Percentiles rank a stretch among this genome's conserved stretches.
Conservation (phyloP, 768 basidiomycete genomes). For the Termitomyces sp. region DNA sequence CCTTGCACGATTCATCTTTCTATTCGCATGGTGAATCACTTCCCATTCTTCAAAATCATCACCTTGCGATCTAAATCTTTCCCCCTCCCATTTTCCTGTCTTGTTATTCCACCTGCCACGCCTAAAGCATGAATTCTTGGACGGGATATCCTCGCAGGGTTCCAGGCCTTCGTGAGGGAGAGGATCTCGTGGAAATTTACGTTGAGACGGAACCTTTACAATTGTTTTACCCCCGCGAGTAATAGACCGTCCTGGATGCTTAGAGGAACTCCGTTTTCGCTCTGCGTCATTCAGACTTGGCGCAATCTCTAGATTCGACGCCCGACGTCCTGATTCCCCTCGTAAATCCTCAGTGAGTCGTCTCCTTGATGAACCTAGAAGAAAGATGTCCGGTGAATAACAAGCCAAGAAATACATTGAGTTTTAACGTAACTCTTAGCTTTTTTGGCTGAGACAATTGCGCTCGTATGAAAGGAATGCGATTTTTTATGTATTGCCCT, state of each 20-base stretch:
- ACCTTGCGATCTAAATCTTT: neutral
- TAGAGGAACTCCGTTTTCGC: neutral
- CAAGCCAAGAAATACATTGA: neutral
- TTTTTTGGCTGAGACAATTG: neutral
- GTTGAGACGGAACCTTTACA: neutral
- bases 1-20: neutral
- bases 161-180: constrained; percentile 8
- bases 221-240: neutral
- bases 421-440: constrained; percentile 1
- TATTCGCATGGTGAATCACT: too few relatives aligned
- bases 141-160: neutral
- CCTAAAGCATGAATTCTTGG: constrained; percentile 2
- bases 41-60: neutral
- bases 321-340: constrained; percentile 1
- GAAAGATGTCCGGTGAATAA: neutral
- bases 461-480: constrained; percentile 4
- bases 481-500: neutral
- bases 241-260: neutral
- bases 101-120: constrained; percentile 6
- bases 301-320: constrained; percentile 11
- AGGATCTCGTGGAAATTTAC: constrained; percentile 12
- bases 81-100: constrained; percentile 1
- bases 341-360: constrained; percentile 12
- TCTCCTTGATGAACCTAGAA: constrained; percentile 13
- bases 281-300: neutral